Evolutionary conservation across 176 grass and related monocot genomes (phyloP).

Genomic region (Olyra latifolia): DNA sequence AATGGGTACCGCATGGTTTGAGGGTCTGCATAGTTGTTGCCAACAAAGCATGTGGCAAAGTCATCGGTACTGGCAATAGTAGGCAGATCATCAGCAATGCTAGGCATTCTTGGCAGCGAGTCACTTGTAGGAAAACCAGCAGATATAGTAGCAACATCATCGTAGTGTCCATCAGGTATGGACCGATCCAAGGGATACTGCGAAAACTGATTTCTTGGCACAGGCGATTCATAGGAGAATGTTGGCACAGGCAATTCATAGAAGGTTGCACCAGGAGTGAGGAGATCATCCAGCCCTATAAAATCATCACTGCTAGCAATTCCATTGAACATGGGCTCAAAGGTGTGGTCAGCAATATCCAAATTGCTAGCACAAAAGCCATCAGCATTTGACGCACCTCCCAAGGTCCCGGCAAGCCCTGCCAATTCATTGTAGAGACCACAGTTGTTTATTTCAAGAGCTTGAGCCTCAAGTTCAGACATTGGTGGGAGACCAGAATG

Average conservation of each 20-base stretch:
- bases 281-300: conserved; percentile 62
- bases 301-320: conserved; percentile 42
- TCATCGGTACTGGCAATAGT: not conserved
- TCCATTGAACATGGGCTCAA: conserved; percentile 26
- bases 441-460: conserved; percentile 24
- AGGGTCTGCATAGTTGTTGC: not conserved
- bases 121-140: not conserved
- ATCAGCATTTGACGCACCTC: not conserved
- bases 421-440: conserved; percentile 49
- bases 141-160: not conserved
- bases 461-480: conserved; percentile 36
- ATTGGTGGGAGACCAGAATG: conserved; percentile 37
- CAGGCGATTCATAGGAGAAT: conserved; percentile 22
- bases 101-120: not conserved
- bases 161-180: not conserved
- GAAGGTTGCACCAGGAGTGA: conserved; percentile 25
- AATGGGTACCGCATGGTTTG: conserved; percentile 24
- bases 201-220: conserved; percentile 9
- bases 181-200: conserved; percentile 10
- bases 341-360: not conserved
- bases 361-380: not conserved
- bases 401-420: conserved; percentile 27
- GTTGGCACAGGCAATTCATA: not conserved
- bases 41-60: not conserved
- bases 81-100: conserved; percentile 11